Evolutionary conservation across 306 rosid genomes (phyloP).

Genomic region (Citrullus mucosospermus): DNA sequence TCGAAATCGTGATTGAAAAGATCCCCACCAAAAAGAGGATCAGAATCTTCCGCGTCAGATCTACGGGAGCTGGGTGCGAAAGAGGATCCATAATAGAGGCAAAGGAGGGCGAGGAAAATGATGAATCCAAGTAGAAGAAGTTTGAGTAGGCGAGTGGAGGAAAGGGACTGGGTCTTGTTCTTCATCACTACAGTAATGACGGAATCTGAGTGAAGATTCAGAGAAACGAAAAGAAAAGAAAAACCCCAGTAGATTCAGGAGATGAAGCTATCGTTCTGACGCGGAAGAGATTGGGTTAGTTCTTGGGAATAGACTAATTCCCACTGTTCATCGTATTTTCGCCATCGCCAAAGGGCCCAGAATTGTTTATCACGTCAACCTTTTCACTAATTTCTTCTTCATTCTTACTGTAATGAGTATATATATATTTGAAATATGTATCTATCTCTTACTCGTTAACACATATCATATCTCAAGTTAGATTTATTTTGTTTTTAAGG

Average conservation of each 20-base stretch:
- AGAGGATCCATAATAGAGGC: constrained; percentile 31
- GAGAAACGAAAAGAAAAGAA: not conserved
- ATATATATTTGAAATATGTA: too few relatives aligned
- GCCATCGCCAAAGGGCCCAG: not conserved
- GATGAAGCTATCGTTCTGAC: not conserved
- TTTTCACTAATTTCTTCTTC: not conserved
- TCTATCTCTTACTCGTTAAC: too few relatives aligned
- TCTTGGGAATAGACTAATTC: not conserved
- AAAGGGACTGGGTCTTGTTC: constrained; percentile 18
- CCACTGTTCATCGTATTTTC: not conserved
- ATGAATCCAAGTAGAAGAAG: constrained; percentile 16
- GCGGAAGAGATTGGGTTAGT: not conserved
- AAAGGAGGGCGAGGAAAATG: constrained; percentile 23
- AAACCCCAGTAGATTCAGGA: not conserved
- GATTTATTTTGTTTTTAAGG: too few relatives aligned
- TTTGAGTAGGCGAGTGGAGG: constrained; percentile 17
- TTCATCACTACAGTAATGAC: constrained; percentile 13
- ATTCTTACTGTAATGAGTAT: not conserved
- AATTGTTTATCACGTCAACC: not conserved
- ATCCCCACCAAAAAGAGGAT: constrained; percentile 15
- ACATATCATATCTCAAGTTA: too few relatives aligned
- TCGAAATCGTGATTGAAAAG: constrained; percentile 15
- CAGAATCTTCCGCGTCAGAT: constrained; percentile 19
- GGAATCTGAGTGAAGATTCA: not conserved
- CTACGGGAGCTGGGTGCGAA: constrained; percentile 42